Evolutionary conservation across 148 eudicot species (phyloP).

Genomic region (Beta vulgaris): DNA sequence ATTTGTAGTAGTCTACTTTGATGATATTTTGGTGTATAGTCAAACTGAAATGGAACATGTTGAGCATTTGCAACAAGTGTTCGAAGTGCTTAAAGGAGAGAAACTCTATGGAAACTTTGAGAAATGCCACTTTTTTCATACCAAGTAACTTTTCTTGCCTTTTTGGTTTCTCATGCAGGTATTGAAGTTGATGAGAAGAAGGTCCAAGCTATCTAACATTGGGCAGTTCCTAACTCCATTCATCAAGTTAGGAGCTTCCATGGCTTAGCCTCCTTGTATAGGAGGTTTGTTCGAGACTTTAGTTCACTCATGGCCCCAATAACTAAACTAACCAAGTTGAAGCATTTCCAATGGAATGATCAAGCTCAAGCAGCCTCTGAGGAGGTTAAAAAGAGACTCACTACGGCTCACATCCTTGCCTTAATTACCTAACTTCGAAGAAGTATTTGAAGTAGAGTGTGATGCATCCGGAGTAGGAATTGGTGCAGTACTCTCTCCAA

Average conservation of each 20-base stretch:
- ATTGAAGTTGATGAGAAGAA: not conserved
- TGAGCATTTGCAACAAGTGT: not conserved
- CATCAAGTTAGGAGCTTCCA: not conserved
- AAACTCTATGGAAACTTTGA: not conserved
- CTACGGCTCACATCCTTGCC: not conserved
- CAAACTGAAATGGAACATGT: not conserved
- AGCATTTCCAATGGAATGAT: not conserved
- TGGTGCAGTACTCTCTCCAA: not conserved
- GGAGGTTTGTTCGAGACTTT: not conserved
- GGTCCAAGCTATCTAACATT: too few relatives aligned
- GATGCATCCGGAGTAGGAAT: not conserved
- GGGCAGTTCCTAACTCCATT: too few relatives aligned
- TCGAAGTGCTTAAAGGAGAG: not conserved
- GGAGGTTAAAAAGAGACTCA: not conserved
- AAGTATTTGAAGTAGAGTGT: not conserved
- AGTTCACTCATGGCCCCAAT: not conserved
- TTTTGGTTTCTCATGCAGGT: not conserved
- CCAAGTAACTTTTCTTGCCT: not conserved
- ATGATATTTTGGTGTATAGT: not conserved
- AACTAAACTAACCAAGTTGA: not conserved
- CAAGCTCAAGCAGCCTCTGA: not conserved
- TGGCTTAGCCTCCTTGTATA: not conserved
- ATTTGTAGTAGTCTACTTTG: not conserved
- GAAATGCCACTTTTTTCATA: too few relatives aligned
- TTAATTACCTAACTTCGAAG: not conserved